These are phyloP conservation scores for Striga asiatica DNA, from an alignment of 257 asterid species.

Conservation along the genomic window DNA sequence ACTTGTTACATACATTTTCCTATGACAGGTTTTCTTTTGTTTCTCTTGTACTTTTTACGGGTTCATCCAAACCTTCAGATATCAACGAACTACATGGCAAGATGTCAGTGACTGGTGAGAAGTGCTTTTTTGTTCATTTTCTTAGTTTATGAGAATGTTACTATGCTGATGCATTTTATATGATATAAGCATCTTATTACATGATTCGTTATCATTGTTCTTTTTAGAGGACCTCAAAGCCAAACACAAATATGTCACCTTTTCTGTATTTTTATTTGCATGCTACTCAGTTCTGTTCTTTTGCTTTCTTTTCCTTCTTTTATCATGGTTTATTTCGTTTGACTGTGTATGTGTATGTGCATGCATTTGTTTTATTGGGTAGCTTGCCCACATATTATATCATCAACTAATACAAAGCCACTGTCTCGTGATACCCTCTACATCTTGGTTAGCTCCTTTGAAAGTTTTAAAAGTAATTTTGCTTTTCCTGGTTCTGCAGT, in stretches of 20 bases:
- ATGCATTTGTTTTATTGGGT: no score
- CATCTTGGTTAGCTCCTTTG: no score
- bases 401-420: no score
- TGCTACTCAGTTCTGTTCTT: not conserved
- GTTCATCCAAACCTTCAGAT: constrained; percentile 29
- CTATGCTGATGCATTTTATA: constrained; percentile 9
- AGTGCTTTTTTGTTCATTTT: not conserved
- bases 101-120: constrained; percentile 63
- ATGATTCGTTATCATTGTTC: not conserved
- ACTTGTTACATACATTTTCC: constrained; percentile 11
- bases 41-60: constrained; percentile 42
- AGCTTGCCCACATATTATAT: no score
- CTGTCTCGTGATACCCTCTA: no score
- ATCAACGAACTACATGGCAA: constrained; percentile 41
- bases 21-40: constrained; percentile 65
- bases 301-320: not conserved
- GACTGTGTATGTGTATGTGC: not conserved
- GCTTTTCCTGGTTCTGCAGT: no score
- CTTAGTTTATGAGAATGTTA: constrained; percentile 1
- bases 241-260: constrained; percentile 9
- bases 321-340: not conserved
- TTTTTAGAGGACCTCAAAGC: constrained; percentile 7
- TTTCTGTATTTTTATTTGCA: constrained; percentile 1
- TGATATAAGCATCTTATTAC: constrained; percentile 2
- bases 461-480: no score